Conservation (phyloP, 1,284 basidiomycete genomes). For the Tremellales sp. region DNA sequence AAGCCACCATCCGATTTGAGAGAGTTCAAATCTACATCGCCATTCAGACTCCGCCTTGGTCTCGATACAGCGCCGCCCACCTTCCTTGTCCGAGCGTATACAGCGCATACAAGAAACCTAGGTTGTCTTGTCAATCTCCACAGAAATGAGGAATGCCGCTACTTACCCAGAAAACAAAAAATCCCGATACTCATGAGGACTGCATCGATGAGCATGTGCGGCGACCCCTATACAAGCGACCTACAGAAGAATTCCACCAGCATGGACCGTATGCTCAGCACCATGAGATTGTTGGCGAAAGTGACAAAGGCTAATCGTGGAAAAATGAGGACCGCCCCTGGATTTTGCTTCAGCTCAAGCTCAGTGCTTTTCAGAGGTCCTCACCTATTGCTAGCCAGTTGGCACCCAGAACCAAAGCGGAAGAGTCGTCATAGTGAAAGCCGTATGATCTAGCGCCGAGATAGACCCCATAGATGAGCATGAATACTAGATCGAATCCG, state of each 20-base stretch:
- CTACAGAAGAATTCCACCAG: slow-evolving; percentile 48
- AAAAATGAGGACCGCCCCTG: slow-evolving; percentile 81
- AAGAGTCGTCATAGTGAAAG: slow-evolving; percentile 54
- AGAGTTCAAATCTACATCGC: slow-evolving; percentile 22
- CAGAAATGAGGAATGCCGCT: slow-evolving; percentile 48
- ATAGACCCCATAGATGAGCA: slow-evolving; percentile 66
- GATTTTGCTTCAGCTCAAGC: slow-evolving; percentile 53
- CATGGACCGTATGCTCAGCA: slow-evolving; percentile 49
- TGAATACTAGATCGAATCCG: slow-evolving; percentile 84
- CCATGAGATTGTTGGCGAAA: slow-evolving; percentile 71
- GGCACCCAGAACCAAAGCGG: slow-evolving; percentile 56
- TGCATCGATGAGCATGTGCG: slow-evolving; percentile 59
- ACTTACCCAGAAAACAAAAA: slow-evolving; percentile 58
- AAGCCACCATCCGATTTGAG: slow-evolving; percentile 49
- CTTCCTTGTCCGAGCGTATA: slow-evolving; percentile 61
- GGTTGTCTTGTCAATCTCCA: too few relatives aligned
- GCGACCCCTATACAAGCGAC: slow-evolving; percentile 5
- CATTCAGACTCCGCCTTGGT: slow-evolving; percentile 10
- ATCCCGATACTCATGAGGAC: slow-evolving; percentile 77
- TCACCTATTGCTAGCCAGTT: slow-evolving; percentile 43
- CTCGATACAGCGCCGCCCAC: slow-evolving; percentile 37
- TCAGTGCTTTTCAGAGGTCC: slow-evolving; percentile 3
- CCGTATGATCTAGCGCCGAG: slow-evolving; percentile 68
- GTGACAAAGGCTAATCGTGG: slow-evolving; percentile 85
- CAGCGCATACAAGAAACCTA: slow-evolving; percentile 83